Percentiles rank a stretch among this genome's conserved stretches.
Evolutionary conservation across 2,329 filamentous ascomycete species (phyloP).

Genomic region (Chrysosporium queenslandicum): DNA sequence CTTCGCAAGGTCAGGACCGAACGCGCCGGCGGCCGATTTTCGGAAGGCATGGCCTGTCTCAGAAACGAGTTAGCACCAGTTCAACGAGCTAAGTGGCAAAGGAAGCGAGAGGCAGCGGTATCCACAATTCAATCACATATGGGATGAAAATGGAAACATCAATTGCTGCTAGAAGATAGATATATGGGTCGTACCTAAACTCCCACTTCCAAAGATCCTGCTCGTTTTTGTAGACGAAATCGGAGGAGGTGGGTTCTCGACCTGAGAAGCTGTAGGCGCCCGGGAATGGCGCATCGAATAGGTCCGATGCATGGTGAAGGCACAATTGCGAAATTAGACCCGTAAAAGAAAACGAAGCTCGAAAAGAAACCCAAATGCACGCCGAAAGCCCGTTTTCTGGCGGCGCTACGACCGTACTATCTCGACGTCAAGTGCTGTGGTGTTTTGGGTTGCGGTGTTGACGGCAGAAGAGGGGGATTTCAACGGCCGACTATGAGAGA

Average conservation of each 20-base stretch:
- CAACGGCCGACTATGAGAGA: background rate
- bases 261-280: slow-evolving; percentile 84
- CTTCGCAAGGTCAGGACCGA: slow-evolving; percentile 79
- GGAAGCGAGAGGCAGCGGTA: no score
- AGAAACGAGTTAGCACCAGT: background rate
- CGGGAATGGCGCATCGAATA: slow-evolving; percentile 98
- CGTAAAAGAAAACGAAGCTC: background rate
- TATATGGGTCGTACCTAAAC: slow-evolving; percentile 58
- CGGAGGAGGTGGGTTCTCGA: slow-evolving; percentile 87
- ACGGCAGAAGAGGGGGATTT: background rate
- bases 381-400: background rate
- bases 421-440: background rate
- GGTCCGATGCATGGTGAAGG: slow-evolving; percentile 75
- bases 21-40: slow-evolving; percentile 43
- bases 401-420: background rate
- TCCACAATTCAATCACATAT: background rate
- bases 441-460: background rate
- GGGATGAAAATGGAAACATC: background rate
- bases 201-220: slow-evolving; percentile 76
- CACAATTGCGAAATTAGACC: background rate
- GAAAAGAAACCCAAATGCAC: background rate
- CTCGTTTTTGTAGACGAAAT: slow-evolving; percentile 82
- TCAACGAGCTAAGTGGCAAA: no score
- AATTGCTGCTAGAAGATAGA: background rate
- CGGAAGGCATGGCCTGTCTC: slow-evolving; percentile 52